Conservation (phyloP, 2,329 filamentous ascomycete species). For the Pseudocercospora crystallina region DNA sequence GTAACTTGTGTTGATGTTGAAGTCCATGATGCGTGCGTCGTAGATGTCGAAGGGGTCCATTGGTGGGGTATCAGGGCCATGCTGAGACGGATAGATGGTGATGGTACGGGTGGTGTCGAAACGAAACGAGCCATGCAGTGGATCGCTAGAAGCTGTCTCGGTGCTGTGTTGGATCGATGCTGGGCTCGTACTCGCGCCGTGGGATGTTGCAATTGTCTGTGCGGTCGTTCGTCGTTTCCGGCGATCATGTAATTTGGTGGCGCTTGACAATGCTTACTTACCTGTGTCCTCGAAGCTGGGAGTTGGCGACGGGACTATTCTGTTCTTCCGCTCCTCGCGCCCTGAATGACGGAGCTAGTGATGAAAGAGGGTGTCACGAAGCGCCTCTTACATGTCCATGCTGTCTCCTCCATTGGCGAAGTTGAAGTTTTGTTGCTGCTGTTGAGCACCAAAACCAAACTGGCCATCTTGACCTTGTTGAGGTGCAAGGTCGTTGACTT, state of each 20-base stretch:
- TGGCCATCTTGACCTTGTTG: constrained; percentile 70
- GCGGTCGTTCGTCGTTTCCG: constrained; percentile 2
- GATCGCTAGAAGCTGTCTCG: constrained; percentile 11
- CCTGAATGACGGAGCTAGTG: background rate
- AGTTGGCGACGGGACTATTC: constrained; percentile 2
- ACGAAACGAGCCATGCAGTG: constrained; percentile 5
- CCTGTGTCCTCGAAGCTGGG: constrained; percentile 12
- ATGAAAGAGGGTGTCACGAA: background rate
- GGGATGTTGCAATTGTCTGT: constrained; percentile 5
- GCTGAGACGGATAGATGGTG: constrained; percentile 11
- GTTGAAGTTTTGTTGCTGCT: constrained; percentile 84
- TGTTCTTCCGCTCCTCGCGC: constrained; percentile 9
- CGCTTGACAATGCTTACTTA: constrained; percentile 14
- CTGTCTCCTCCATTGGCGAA: constrained; percentile 77
- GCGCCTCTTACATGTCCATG: constrained; percentile 58
- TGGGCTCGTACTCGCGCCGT: constrained; percentile 21
- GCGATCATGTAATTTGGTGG: background rate
- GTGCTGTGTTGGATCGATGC: constrained; percentile 21
- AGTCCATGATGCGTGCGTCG: constrained; percentile 18
- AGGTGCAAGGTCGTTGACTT: constrained; percentile 78
- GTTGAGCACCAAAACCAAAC: constrained; percentile 74
- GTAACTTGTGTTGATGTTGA: constrained; percentile 8
- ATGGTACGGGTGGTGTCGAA: constrained; percentile 5
- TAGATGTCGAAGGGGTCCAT: constrained; percentile 28
- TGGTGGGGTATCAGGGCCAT: constrained; percentile 14